Percentiles rank a stretch among this genome's conserved stretches.
Evolutionary conservation across 352 stramenopile genomes (phyloP).

Genomic region (Pythium brassicae): DNA sequence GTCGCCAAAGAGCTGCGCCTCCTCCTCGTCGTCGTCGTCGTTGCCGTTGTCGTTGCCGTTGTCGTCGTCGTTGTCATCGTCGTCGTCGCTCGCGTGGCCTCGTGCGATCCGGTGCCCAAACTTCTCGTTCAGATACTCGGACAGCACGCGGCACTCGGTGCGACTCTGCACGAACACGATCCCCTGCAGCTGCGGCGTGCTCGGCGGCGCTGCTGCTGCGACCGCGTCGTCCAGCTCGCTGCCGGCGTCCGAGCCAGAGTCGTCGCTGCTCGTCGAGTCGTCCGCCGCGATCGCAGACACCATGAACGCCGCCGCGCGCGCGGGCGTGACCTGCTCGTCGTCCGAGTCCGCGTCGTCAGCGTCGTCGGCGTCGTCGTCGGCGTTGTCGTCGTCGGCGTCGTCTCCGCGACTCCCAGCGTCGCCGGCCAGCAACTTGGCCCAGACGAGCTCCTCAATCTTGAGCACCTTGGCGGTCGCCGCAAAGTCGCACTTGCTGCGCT

Average conservation of each 20-base stretch:
- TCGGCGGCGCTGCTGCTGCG: no score
- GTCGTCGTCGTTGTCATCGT: constrained; percentile 12
- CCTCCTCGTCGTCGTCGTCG: constrained; percentile 8
- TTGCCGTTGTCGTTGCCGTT: constrained; percentile 17
- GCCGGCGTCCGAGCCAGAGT: not conserved
- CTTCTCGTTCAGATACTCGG: constrained; percentile 73
- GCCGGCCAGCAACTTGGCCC: constrained; percentile 23
- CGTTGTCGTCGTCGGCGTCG: no score
- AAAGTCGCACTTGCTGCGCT: constrained; percentile 36
- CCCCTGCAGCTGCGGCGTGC: constrained; percentile 33
- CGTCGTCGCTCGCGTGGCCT: constrained; percentile 10
- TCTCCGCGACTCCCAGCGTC: constrained; percentile 16
- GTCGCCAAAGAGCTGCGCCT: not conserved
- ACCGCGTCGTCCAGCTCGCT: not conserved
- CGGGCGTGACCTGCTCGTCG: not conserved
- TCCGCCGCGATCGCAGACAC: not conserved
- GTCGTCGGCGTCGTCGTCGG: no score
- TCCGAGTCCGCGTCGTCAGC: constrained; percentile 16
- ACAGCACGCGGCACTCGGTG: constrained; percentile 74
- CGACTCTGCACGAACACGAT: constrained; percentile 85
- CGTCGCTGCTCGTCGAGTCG: not conserved
- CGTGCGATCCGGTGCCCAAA: constrained; percentile 16
- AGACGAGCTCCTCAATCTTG: constrained; percentile 57
- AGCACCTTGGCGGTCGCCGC: constrained; percentile 45
- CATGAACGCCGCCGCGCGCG: constrained; percentile 2